Conservation (phyloP, 768 basidiomycete species). For the Baorangia bicolor region DNA sequence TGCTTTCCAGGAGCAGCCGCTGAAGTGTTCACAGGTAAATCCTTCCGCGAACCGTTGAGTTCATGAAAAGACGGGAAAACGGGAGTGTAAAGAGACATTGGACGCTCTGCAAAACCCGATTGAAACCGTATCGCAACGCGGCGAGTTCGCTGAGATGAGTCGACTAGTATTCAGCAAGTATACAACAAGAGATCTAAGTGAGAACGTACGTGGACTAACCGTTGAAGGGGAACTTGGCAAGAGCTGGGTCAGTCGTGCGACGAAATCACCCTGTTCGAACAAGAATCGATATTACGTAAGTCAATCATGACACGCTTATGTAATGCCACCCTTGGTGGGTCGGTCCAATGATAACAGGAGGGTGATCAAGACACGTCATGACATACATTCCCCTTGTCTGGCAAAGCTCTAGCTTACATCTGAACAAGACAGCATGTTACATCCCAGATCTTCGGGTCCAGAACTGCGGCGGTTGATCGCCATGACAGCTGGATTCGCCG, state of each 20-base stretch:
- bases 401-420: background rate
- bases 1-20: constrained; percentile 3
- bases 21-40: background rate
- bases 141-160: background rate
- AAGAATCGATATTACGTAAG: constrained; percentile 13
- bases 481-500: constrained; percentile 19
- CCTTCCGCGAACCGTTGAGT: constrained; percentile 3
- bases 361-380: background rate
- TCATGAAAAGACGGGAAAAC: constrained; percentile 29
- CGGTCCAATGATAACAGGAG: background rate
- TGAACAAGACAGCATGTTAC: background rate
- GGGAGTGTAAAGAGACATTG: constrained; percentile 37
- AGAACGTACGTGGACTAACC: constrained; percentile 6
- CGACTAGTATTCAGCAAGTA: background rate
- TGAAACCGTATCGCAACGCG: background rate
- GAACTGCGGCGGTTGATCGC: constrained; percentile 18
- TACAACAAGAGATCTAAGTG: background rate
- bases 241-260: background rate
- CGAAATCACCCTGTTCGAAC: background rate
- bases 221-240: background rate
- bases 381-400: constrained; percentile 1
- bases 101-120: background rate
- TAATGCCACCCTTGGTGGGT: background rate
- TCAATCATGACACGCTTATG: background rate
- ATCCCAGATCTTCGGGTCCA: constrained; percentile 14